Evolutionary conservation across 345 rosid genomes (phyloP).

Genomic region (Arabidopsis thaliana): DNA sequence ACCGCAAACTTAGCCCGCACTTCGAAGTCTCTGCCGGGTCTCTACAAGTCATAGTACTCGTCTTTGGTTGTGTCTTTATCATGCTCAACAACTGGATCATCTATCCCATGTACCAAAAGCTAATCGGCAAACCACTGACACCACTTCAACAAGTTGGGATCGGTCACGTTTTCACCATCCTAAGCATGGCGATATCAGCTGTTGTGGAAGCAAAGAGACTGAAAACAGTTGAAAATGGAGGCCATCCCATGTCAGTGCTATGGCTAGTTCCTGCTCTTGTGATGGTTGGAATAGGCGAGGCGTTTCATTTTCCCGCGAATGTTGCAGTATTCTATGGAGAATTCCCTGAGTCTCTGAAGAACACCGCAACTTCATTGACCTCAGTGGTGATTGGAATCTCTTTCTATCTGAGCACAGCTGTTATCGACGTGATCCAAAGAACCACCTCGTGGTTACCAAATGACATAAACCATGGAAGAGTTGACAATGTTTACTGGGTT

Average conservation of each 20-base stretch:
- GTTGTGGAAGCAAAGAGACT: slow-evolving; percentile 56
- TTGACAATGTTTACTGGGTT: slow-evolving; percentile 55
- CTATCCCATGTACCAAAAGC: slow-evolving; percentile 15
- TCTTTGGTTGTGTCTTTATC: background rate
- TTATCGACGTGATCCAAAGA: slow-evolving; percentile 45
- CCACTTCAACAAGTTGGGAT: slow-evolving; percentile 52
- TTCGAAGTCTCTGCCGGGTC: slow-evolving; percentile 10
- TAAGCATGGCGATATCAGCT: slow-evolving; percentile 48
- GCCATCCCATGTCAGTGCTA: slow-evolving; percentile 48
- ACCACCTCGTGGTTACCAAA: slow-evolving; percentile 57
- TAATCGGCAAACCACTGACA: slow-evolving; percentile 16
- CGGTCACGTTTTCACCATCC: slow-evolving; percentile 54
- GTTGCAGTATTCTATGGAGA: slow-evolving; percentile 52
- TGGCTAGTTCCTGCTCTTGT: slow-evolving; percentile 60
- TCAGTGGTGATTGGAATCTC: slow-evolving; percentile 48
- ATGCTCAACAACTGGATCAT: slow-evolving; percentile 9
- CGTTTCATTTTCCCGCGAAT: slow-evolving; percentile 57
- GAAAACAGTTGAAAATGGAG: slow-evolving; percentile 17
- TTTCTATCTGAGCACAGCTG: slow-evolving; percentile 45
- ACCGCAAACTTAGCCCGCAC: background rate
- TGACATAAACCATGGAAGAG: slow-evolving; percentile 55
- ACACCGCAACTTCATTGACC: slow-evolving; percentile 57
- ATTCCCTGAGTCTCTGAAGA: slow-evolving; percentile 49
- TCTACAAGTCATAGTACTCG: background rate
- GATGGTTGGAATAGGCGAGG: slow-evolving; percentile 55